Percentiles rank a stretch among this genome's conserved stretches.
phyloP scores from a whole-genome alignment of 768 basidiomycete species.

The Trametes elegans region DNA sequence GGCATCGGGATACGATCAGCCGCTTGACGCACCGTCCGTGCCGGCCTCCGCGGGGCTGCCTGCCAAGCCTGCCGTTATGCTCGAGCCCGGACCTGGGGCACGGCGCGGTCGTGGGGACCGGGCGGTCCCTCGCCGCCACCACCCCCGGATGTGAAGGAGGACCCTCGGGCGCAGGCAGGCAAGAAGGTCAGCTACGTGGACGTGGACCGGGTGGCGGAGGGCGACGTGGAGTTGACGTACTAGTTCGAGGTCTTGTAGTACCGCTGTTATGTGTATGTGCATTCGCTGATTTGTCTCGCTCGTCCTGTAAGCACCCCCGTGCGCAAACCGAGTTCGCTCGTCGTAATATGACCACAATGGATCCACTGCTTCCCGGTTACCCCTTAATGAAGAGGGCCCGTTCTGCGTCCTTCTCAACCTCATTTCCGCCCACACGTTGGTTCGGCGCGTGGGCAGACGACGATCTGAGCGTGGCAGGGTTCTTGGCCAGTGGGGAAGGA shows the following conservation, averaged over 20 bases:
- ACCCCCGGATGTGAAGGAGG: conserved; percentile 87
- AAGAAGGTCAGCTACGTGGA: conserved; percentile 93
- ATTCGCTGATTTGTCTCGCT: conserved; percentile 6
- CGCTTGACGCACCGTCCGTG: conserved; percentile 36
- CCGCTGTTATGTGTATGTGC: conserved; percentile 9
- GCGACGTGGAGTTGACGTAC: conserved; percentile 41
- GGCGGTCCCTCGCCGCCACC: conserved; percentile 70
- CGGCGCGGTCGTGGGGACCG: conserved; percentile 39
- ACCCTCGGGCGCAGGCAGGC: conserved; percentile 86
- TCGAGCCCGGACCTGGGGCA: conserved; percentile 44
- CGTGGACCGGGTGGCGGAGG: conserved; percentile 91
- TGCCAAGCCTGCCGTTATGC: conserved; percentile 61
- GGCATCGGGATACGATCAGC: conserved; percentile 48
- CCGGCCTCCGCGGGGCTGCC: conserved; percentile 75
- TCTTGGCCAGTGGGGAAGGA: neutral
- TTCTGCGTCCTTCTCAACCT: neutral
- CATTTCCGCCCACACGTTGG: conserved; percentile 1
- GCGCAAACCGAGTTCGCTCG: neutral
- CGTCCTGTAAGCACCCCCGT: neutral
- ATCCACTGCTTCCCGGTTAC: neutral
- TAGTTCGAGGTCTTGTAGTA: conserved; percentile 29
- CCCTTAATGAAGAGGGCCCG: too few species aligned
- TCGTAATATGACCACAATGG: neutral
- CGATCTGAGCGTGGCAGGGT: conserved; percentile 9
- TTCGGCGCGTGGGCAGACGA: conserved; percentile 6